Conservation (phyloP, 2,329 filamentous ascomycete species). For the Ceratocystis huliohia region DNA sequence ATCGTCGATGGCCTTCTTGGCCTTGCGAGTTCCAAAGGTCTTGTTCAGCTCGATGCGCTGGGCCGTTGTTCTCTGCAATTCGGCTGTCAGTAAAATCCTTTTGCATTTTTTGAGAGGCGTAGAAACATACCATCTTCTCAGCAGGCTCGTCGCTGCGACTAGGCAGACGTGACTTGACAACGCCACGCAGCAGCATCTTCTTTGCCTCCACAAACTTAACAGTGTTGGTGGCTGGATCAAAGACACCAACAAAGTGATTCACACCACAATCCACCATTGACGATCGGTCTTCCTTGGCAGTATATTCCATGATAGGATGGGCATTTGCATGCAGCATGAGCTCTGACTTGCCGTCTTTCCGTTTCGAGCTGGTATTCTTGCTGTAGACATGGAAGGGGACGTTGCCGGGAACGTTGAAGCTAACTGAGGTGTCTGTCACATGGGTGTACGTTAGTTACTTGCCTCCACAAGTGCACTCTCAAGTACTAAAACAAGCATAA, state of each 20-base stretch:
- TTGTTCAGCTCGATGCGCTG: conserved; percentile 58
- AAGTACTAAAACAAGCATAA: neutral
- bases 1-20: conserved; percentile 61
- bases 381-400: conserved; percentile 39
- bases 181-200: conserved; percentile 49
- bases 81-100: conserved; percentile 22
- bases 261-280: conserved; percentile 30
- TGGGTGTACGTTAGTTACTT: conserved; percentile 9
- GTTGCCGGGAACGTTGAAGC: conserved; percentile 29
- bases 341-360: conserved; percentile 33
- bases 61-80: conserved; percentile 42
- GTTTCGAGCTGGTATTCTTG: conserved; percentile 27
- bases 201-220: conserved; percentile 50
- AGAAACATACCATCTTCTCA: conserved; percentile 21
- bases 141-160: conserved; percentile 33
- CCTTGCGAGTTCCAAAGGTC: conserved; percentile 76
- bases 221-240: conserved; percentile 46
- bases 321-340: conserved; percentile 45
- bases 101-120: neutral
- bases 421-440: conserved; percentile 28
- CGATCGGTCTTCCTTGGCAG: conserved; percentile 33
- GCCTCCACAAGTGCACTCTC: too few species aligned
- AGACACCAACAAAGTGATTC: conserved; percentile 54
- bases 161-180: conserved; percentile 43
- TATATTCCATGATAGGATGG: conserved; percentile 48